Evolutionary conservation across 1,139 yeast species (phyloP).

Genomic region (Candida glucosophila): DNA sequence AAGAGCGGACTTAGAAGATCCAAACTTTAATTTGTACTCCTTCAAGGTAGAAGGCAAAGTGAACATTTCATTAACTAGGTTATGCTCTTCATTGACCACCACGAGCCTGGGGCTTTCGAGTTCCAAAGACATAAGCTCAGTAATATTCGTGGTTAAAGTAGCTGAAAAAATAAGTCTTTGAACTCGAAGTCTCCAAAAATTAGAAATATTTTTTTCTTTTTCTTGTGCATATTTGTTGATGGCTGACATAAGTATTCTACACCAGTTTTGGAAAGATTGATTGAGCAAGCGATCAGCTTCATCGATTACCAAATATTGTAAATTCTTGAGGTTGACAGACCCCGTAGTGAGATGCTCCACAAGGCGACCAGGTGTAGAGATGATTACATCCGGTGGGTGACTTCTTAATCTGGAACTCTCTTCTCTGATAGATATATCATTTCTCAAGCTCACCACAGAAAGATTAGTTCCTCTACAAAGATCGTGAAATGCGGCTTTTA

Average conservation of each 20-base stretch:
- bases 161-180: conserved; percentile 82
- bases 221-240: conserved; percentile 23
- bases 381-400: conserved; percentile 64
- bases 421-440: conserved; percentile 52
- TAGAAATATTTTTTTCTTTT: conserved; percentile 13
- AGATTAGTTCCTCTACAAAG: conserved; percentile 64
- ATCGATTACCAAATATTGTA: conserved; percentile 74
- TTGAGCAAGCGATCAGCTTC: conserved; percentile 91
- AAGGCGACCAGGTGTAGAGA: conserved; percentile 88
- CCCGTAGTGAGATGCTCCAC: conserved; percentile 68
- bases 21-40: conserved; percentile 43
- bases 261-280: conserved; percentile 94
- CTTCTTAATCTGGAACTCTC: conserved; percentile 46
- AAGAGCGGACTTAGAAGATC: conserved; percentile 47
- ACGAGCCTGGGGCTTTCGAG: conserved; percentile 64
- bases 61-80: conserved; percentile 43
- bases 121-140: conserved; percentile 64
- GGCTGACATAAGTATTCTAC: conserved; percentile 50
- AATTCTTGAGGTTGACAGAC: conserved; percentile 33
- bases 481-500: conserved; percentile 50
- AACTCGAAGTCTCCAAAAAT: conserved; percentile 20
- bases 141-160: conserved; percentile 89
- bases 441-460: conserved; percentile 48
- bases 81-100: conserved; percentile 53
- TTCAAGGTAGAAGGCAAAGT: conserved; percentile 46